Evolutionary conservation across 2,329 filamentous ascomycete genomes (phyloP).

Genomic region (Fusarium multiceps): DNA sequence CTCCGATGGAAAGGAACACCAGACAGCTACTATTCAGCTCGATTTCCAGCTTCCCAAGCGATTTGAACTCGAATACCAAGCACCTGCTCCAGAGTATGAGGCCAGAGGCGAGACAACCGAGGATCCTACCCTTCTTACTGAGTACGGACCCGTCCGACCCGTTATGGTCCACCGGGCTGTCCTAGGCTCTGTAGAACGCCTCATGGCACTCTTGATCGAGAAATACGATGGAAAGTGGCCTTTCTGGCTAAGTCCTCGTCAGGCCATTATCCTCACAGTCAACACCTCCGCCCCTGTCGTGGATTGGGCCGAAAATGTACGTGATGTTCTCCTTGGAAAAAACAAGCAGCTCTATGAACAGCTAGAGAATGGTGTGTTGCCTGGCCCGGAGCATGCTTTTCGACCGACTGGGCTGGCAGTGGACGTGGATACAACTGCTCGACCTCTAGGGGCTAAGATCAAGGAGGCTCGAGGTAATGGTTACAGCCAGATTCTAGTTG

Average conservation of each 20-base stretch:
- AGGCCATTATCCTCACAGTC: slow-evolving; percentile 79
- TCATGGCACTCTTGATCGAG: slow-evolving; percentile 87
- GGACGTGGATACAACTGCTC: slow-evolving; percentile 74
- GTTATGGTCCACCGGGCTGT: slow-evolving; percentile 89
- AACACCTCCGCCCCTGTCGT: slow-evolving; percentile 69
- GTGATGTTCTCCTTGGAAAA: slow-evolving; percentile 63
- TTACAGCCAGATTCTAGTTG: slow-evolving; percentile 78
- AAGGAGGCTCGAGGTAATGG: slow-evolving; percentile 76
- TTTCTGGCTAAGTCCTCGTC: slow-evolving; percentile 87
- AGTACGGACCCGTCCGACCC: slow-evolving; percentile 71
- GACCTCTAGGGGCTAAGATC: slow-evolving; percentile 75
- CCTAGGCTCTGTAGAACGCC: slow-evolving; percentile 83
- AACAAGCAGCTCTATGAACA: slow-evolving; percentile 49
- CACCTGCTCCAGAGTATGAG: slow-evolving; percentile 73
- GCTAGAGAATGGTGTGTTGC: slow-evolving; percentile 47
- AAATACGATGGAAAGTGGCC: slow-evolving; percentile 84
- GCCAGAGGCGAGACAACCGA: slow-evolving; percentile 62
- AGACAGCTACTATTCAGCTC: slow-evolving; percentile 88
- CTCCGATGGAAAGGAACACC: slow-evolving; percentile 85
- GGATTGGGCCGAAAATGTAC: slow-evolving; percentile 59
- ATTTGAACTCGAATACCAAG: slow-evolving; percentile 80
- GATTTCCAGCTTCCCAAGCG: slow-evolving; percentile 90
- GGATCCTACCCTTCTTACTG: slow-evolving; percentile 59
- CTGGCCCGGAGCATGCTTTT: slow-evolving; percentile 56
- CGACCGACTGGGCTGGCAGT: slow-evolving; percentile 73